Base-by-base conservation (phyloP, 2,329 filamentous ascomycete genomes). In the Nothophaeocryptopus gaeumannii region DNA sequence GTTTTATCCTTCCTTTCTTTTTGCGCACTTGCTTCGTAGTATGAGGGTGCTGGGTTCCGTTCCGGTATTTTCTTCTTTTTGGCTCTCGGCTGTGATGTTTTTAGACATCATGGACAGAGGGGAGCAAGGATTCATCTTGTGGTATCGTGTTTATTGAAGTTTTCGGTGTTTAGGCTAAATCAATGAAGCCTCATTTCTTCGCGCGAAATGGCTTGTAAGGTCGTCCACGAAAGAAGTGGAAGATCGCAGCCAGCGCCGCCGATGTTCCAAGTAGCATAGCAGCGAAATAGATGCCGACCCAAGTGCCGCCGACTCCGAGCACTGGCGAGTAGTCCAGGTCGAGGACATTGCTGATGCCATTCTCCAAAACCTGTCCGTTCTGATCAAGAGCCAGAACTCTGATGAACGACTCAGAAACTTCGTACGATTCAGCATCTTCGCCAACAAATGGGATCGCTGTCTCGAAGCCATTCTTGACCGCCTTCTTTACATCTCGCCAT, bases 301-400 rank as follows among this genome's bases (percentile, higher is more conserved):
- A 29, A n/a, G 26, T 40, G 38, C 38, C 38, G 13, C 14, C 30
- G 9, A 40, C 10, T 9, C 16, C 38, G 4, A 40, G 11, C 11
- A 20, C 38, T 9, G 16, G 30, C 16, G 38, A 40, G 15, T 9
- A 30, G 16, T 29, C 26, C 8, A 8, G 38, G 29, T 40, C 40
- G 16, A 59, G 54, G 34, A 53, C 53, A 26, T 48, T 43, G 35
- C 48, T 54, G n/a, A 51, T 48, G 20, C 60, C 60, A 29, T 60
- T 33, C 15, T 53, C 40, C 35, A 66, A 47, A 32, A 55, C 15
- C 15, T 45, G 39, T 7, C 58, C 60, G 10, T 55, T 39, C 5
- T 44, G 39, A 13, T 56, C 58, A 5, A 67, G 39, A 1, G 63
- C 64, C 29, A 59, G 52, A 11, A 63, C 58, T 8, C 60, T 47